Base-by-base conservation (phyloP, 2,329 filamentous ascomycete genomes). In the Aspergillus eucalypticola region DNA sequence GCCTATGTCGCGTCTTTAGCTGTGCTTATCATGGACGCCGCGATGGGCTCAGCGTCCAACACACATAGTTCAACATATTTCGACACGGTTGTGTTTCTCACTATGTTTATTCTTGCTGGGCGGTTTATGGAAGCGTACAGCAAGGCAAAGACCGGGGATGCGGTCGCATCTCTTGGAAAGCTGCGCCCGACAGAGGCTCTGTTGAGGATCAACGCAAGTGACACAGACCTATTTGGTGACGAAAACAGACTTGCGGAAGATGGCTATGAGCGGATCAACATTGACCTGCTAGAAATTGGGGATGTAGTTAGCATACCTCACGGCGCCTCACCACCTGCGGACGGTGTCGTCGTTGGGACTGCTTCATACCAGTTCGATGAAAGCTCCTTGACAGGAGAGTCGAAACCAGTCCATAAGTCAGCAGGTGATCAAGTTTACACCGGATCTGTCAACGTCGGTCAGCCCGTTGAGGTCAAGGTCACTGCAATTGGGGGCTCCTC, bases 71-170 rank as follows among this genome's bases (percentile, higher is more conserved):
- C 88, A 3, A 82, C 78, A 17, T 97, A 96, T 75, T 97, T 96
- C 72, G 94, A 97, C 74, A 92, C 92, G 0, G 93, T 97, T 1
- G 90, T 96, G 2, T 96, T 97, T 64, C 75, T 97, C 59, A 96
- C 93, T 0, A 83, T 97, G 64, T 97, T 97, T 73, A 84, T 97
- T 21, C 86, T 97, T 1, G 81, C 84, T 46, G 86, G 86, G 13
- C 75, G 76, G 38, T 78, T 72, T 46, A 62, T 79, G 42, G 94
- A 97, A 78, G 88, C 91, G 1, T 96, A 95, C 78, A 96, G 90
- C 82, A 96, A 96, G 76, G 89, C 92, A 0, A 94, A 90, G 70
- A 92, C 93, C 0, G 92, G 92, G 1, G 90, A 96, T 73, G 93
- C 93, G 0, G 89, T 97, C 2, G 87, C 90, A 35, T 87, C 90